These are phyloP conservation scores for Chaetomium sp. DNA, from an alignment of 2,329 filamentous ascomycete genomes.

Conservation along the genomic window DNA sequence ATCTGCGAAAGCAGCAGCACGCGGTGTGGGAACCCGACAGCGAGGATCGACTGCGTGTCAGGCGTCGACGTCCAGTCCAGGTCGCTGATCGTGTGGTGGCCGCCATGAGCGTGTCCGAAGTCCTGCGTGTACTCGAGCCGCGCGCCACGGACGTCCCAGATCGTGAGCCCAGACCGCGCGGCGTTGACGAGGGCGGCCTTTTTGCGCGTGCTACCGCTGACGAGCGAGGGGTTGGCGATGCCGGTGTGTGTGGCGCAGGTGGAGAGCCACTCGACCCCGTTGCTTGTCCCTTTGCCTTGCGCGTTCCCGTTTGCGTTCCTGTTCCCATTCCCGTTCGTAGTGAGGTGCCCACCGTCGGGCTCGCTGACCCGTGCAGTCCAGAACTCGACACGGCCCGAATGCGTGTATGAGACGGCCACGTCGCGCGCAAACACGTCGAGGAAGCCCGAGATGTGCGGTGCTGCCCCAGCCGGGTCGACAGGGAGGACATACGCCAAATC, in stretches of 20 bases:
- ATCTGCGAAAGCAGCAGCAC: constrained; percentile 79
- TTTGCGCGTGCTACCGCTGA: constrained; percentile 78
- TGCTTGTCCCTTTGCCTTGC: too few species aligned
- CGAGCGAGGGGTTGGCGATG: constrained; percentile 64
- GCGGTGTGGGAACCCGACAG: constrained; percentile 85
- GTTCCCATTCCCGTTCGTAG: too few species aligned
- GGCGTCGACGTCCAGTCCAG: constrained; percentile 93
- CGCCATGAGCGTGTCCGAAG: constrained; percentile 51
- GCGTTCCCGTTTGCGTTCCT: too few species aligned
- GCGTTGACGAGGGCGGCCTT: constrained; percentile 79
- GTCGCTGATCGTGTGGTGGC: constrained; percentile 65
- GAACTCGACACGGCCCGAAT: constrained; percentile 66
- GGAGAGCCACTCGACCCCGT: constrained; percentile 66
- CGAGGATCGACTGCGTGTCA: constrained; percentile 79
- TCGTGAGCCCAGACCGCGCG: constrained; percentile 67
- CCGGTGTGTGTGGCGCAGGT: constrained; percentile 78
- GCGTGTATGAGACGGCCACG: constrained; percentile 78
- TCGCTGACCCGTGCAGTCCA: constrained; percentile 75
- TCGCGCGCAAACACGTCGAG: constrained; percentile 82
- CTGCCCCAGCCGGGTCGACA: constrained; percentile 77
- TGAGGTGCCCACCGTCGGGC: constrained; percentile 36
- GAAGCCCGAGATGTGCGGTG: constrained; percentile 65
- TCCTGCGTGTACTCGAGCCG: constrained; percentile 75
- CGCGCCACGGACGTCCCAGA: constrained; percentile 81
- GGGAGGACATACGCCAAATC: constrained; percentile 64